These are phyloP conservation scores for Backusella westeae DNA, from an alignment of 192 early-diverging fungal genomes.

Conservation along the genomic window DNA sequence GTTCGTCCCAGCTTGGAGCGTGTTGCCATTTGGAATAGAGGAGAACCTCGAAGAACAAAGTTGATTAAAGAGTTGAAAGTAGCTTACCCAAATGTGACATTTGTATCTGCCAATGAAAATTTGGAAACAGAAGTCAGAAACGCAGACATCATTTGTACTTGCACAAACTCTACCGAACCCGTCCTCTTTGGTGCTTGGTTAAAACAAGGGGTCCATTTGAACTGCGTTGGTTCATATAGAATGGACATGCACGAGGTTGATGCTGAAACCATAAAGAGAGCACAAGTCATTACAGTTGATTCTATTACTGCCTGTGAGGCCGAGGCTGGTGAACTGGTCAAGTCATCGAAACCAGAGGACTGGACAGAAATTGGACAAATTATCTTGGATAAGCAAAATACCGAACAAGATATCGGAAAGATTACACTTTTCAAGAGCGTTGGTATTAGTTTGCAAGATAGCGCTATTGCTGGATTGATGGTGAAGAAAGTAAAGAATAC, in stretches of 20 bases:
- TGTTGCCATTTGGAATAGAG: slow-evolving; percentile 47
- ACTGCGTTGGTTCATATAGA: slow-evolving; percentile 49
- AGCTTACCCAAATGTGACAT: slow-evolving; percentile 20
- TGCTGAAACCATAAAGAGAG: slow-evolving; percentile 31
- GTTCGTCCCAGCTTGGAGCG: slow-evolving; percentile 38
- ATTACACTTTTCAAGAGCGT: slow-evolving; percentile 55
- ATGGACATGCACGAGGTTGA: slow-evolving; percentile 54
- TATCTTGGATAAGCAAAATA: not conserved
- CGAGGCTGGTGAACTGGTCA: slow-evolving; percentile 50
- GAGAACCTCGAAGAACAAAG: slow-evolving; percentile 28
- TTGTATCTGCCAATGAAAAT: slow-evolving; percentile 34
- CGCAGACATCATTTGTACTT: slow-evolving; percentile 53
- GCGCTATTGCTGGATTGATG: slow-evolving; percentile 45
- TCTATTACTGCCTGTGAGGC: slow-evolving; percentile 37
- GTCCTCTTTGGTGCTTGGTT: slow-evolving; percentile 45
- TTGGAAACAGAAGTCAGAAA: slow-evolving; percentile 20
- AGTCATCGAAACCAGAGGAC: slow-evolving; percentile 30
- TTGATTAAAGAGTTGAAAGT: slow-evolving; percentile 26
- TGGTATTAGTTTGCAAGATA: slow-evolving; percentile 54
- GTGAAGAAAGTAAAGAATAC: slow-evolving; percentile 37
- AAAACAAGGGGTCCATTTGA: slow-evolving; percentile 42
- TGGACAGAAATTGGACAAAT: slow-evolving; percentile 37
- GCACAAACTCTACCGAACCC: slow-evolving; percentile 43
- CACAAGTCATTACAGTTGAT: slow-evolving; percentile 38
- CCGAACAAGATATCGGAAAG: not conserved